Conservation (phyloP, 352 stramenopile genomes). For the Phytopythium helicoides region DNA sequence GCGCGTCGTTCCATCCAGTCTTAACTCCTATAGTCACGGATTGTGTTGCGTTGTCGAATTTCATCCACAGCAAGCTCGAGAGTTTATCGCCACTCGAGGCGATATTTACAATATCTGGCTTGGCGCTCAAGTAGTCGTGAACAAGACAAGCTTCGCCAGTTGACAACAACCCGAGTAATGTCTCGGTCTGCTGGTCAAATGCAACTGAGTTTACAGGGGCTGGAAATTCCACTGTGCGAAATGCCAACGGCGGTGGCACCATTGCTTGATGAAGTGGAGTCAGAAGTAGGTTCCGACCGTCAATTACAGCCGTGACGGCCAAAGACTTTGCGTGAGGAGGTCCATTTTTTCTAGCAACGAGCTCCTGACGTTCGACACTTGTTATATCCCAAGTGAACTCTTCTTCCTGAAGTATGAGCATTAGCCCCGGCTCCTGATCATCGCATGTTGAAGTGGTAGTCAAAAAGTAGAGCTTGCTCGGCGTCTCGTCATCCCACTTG, state of each 20-base stretch:
- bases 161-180: constrained; percentile 37
- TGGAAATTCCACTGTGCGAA: constrained; percentile 37
- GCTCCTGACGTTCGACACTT: constrained; percentile 12
- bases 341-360: not conserved
- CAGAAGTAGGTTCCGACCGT: constrained; percentile 57
- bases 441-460: constrained; percentile 1
- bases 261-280: constrained; percentile 64
- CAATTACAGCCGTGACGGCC: constrained; percentile 54
- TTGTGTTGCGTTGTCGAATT: constrained; percentile 3
- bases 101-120: constrained; percentile 1
- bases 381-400: constrained; percentile 55
- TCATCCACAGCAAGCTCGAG: constrained; percentile 34
- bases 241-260: constrained; percentile 63
- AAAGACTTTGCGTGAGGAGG: constrained; percentile 15
- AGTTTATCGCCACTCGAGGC: not conserved
- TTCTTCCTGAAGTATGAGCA: constrained; percentile 31
- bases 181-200: constrained; percentile 47
- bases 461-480: constrained; percentile 38
- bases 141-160: constrained; percentile 41
- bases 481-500: constrained; percentile 55
- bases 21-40: constrained; percentile 26
- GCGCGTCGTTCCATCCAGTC: constrained; percentile 20
- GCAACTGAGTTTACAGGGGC: constrained; percentile 46
- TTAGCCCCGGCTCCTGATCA: not conserved
- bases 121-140: constrained; percentile 32